phyloP scores from a whole-genome alignment of 495 filamentous ascomycete genomes.

The Neurospora intermedia region DNA sequence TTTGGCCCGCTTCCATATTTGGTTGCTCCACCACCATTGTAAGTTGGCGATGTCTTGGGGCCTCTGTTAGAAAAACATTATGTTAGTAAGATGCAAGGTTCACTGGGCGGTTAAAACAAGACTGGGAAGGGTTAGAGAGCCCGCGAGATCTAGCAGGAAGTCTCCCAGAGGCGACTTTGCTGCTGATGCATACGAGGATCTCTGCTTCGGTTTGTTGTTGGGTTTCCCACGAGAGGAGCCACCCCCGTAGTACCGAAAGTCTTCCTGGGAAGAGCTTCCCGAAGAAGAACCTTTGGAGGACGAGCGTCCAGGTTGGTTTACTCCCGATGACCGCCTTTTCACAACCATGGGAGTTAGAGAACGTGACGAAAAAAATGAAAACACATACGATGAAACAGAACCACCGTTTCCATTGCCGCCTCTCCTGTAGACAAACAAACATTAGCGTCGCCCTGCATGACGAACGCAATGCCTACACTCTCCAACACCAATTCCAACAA shows the following conservation, averaged over 20 bases:
- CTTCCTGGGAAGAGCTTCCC: background rate
- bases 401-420: background rate
- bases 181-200: background rate
- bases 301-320: background rate
- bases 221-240: background rate
- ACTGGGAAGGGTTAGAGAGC: background rate
- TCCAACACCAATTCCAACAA: background rate
- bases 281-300: background rate
- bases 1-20: slow-evolving; percentile 51
- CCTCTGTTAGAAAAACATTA: slow-evolving; percentile 2
- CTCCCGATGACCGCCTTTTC: background rate
- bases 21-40: slow-evolving; percentile 54
- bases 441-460: background rate
- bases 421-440: background rate
- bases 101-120: background rate
- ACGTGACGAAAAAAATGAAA: background rate
- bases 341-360: background rate
- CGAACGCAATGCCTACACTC: background rate
- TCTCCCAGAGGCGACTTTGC: background rate
- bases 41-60: slow-evolving; percentile 22
- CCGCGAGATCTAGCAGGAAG: background rate
- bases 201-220: background rate
- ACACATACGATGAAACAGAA: slow-evolving; percentile 3
- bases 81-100: background rate
- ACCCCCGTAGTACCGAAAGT: background rate